A percentile compares a stretch with the other conserved stretches of the same genome.
phyloP scores from a whole-genome alignment of 116 monocot genomes.

The Iris pallida region DNA sequence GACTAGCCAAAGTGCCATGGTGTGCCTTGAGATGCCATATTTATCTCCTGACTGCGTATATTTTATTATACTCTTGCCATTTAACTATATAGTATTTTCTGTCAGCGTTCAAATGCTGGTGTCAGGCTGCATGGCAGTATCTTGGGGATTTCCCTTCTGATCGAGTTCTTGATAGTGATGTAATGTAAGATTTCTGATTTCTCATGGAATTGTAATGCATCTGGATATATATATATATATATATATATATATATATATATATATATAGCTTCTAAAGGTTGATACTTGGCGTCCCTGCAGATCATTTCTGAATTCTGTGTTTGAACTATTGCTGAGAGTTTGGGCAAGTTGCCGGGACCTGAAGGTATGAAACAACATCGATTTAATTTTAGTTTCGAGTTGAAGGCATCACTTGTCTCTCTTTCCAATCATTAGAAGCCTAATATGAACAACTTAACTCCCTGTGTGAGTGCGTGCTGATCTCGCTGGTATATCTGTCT shows the following conservation, averaged over 20 bases:
- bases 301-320: constrained; percentile 95
- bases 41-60: not conserved
- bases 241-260: not conserved
- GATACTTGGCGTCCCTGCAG: constrained; percentile 27
- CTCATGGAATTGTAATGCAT: not conserved
- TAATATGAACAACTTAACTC: too few relatives aligned
- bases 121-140: constrained; percentile 75
- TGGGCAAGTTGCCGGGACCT: constrained; percentile 86
- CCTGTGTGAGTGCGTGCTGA: too few relatives aligned
- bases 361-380: constrained; percentile 40
- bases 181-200: constrained; percentile 55
- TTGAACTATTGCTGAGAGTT: constrained; percentile 78
- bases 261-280: not conserved
- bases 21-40: not conserved
- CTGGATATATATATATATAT: not conserved
- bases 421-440: too few relatives aligned
- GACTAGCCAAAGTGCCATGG: not conserved
- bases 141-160: constrained; percentile 55
- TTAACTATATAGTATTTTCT: constrained; percentile 8
- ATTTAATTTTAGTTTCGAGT: too few relatives aligned
- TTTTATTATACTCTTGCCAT: not conserved
- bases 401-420: too few relatives aligned
- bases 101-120: constrained; percentile 92
- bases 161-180: constrained; percentile 67
- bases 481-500: too few relatives aligned